phyloP scores from a whole-genome alignment of 352 stramenopile genomes.

The Pelagophyceae sp. region DNA sequence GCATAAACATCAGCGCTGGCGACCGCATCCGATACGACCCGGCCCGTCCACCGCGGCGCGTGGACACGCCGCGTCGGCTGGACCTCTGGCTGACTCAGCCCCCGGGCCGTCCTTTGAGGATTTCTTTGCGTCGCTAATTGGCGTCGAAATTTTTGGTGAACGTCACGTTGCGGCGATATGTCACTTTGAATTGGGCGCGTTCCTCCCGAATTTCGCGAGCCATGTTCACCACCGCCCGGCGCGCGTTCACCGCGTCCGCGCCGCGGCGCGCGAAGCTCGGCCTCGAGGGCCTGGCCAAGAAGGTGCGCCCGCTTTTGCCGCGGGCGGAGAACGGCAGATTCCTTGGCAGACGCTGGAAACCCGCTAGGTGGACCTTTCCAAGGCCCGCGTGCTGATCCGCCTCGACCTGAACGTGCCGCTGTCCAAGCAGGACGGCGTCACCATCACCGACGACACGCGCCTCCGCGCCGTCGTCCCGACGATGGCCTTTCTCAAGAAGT shows the following conservation, averaged over 20 bases:
- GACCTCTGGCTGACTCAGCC: too few species aligned
- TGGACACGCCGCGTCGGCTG: too few species aligned
- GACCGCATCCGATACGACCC: too few species aligned
- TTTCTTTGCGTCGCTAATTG: too few species aligned
- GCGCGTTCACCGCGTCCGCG: slow-evolving; percentile 36
- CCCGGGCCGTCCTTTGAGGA: too few species aligned
- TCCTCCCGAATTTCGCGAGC: too few species aligned
- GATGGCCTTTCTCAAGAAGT: slow-evolving; percentile 56
- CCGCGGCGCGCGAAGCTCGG: slow-evolving; percentile 48
- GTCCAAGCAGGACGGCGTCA: slow-evolving; percentile 68
- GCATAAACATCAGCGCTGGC: too few species aligned
- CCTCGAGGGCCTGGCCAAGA: slow-evolving; percentile 47
- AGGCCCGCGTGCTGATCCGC: slow-evolving; percentile 6
- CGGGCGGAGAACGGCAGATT: slow-evolving; percentile 51
- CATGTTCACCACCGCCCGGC: too few species aligned
- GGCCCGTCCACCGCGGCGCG: too few species aligned
- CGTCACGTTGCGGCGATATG: too few species aligned
- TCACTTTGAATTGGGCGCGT: too few species aligned
- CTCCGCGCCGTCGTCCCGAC: slow-evolving; percentile 90
- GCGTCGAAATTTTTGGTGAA: too few species aligned
- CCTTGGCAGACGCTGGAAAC: slow-evolving; percentile 20
- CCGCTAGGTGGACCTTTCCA: not conserved
- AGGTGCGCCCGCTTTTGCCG: slow-evolving; percentile 48
- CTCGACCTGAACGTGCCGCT: slow-evolving; percentile 62
- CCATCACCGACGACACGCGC: slow-evolving; percentile 91